phyloP scores from a whole-genome alignment of 2,329 filamentous ascomycete genomes.

The Penicillium sclerotiorum region DNA sequence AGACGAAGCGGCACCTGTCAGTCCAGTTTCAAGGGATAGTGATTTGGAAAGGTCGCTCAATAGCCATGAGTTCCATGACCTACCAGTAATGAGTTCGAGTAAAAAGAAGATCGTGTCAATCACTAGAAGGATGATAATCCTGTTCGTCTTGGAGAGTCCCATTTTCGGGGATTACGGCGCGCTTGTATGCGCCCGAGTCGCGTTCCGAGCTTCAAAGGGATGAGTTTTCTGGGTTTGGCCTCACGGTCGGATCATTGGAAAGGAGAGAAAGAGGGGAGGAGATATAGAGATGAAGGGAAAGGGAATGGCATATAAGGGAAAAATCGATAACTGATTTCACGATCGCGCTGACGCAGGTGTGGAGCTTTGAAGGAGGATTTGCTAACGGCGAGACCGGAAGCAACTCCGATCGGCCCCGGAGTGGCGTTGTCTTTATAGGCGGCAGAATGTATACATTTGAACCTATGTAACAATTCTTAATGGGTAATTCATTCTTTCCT shows the following conservation, averaged over 20 bases:
- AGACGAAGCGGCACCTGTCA: constrained; percentile 12
- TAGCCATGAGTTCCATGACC: constrained; percentile 20
- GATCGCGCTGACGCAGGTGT: constrained; percentile 7
- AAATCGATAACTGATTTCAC: constrained; percentile 5
- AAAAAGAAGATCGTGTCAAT: constrained; percentile 92
- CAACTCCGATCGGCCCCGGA: constrained; percentile 18
- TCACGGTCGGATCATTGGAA: no score
- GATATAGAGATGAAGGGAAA: not conserved
- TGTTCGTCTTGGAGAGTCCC: constrained; percentile 88
- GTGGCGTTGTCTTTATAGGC: constrained; percentile 13
- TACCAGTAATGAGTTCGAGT: constrained; percentile 77
- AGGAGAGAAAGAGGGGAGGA: no score
- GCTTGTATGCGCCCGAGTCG: constrained; percentile 27
- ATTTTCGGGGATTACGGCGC: constrained; percentile 49
- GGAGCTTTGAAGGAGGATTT: constrained; percentile 11
- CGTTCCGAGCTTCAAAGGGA: constrained; percentile 19
- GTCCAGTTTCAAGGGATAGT: not conserved
- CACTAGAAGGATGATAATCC: constrained; percentile 88
- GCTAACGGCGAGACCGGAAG: constrained; percentile 18
- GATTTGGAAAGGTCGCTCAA: not conserved
- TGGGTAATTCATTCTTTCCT: no score
- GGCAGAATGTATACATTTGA: not conserved
- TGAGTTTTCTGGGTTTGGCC: not conserved
- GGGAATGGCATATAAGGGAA: not conserved
- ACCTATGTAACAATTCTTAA: no score